phyloP scores from a whole-genome alignment of 2,329 filamentous ascomycete species.

The Epichloe festucae region DNA sequence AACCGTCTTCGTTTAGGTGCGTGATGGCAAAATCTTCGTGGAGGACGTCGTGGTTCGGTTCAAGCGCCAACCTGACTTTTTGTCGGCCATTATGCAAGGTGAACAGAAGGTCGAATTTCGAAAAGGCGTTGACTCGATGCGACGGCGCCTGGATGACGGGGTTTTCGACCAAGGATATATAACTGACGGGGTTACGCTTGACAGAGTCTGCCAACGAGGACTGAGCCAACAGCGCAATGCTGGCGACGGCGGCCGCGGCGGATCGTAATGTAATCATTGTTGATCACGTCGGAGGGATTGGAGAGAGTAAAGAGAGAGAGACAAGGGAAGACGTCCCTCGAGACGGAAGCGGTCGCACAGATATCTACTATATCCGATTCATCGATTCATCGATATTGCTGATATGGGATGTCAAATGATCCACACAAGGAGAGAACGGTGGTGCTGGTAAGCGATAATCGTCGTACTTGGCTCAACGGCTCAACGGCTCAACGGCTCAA shows the following conservation, averaged over 20 bases:
- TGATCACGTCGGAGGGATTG: not conserved
- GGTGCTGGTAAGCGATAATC: not conserved
- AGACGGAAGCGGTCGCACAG: constrained; percentile 1
- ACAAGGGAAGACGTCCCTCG: constrained; percentile 1
- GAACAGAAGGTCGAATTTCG: constrained; percentile 77
- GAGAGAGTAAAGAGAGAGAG: not conserved
- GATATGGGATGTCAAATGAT: not conserved
- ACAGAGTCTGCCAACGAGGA: constrained; percentile 47
- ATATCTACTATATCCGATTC: not conserved
- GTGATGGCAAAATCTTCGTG: constrained; percentile 61
- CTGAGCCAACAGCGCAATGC: constrained; percentile 12
- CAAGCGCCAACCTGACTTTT: constrained; percentile 64
- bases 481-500: too few species aligned
- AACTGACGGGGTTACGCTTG: constrained; percentile 62
- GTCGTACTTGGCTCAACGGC: too few species aligned
- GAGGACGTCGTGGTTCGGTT: constrained; percentile 86
- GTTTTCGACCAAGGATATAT: constrained; percentile 61
- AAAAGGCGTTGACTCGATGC: constrained; percentile 65
- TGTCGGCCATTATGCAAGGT: constrained; percentile 53
- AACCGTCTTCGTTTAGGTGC: constrained; percentile 60
- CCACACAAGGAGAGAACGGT: not conserved
- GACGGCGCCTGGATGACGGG: constrained; percentile 66
- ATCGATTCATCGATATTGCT: constrained; percentile 1
- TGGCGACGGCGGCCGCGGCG: constrained; percentile 12
- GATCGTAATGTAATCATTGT: constrained; percentile 16